Conservation (phyloP, 1,284 basidiomycete genomes). For the Amylostereum areolatum region DNA sequence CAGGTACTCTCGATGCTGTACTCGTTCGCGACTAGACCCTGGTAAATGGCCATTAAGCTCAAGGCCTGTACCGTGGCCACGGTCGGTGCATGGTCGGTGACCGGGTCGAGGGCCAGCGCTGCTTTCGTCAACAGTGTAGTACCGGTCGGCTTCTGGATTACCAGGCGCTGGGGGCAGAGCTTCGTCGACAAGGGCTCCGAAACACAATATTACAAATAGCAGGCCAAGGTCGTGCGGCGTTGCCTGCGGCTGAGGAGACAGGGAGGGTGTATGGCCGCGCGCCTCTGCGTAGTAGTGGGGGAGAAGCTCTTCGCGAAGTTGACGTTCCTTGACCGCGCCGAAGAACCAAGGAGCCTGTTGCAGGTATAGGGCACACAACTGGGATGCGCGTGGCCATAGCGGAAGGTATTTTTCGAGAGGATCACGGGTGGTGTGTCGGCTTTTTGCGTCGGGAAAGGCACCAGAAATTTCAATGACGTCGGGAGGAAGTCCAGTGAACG, state of each 20-base stretch:
- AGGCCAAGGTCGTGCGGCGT: conserved; percentile 15
- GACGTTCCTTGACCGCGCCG: conserved; percentile 54
- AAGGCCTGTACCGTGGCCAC: conserved; percentile 64
- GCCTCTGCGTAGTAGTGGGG: conserved; percentile 59
- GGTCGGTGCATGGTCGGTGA: conserved; percentile 59
- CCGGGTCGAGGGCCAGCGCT: conserved; percentile 56
- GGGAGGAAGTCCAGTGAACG: neutral
- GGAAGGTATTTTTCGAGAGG: conserved; percentile 48
- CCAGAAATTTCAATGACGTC: conserved; percentile 39
- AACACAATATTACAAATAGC: conserved; percentile 14
- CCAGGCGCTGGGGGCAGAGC: conserved; percentile 33
- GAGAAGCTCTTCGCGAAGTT: conserved; percentile 58
- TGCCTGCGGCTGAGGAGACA: neutral
- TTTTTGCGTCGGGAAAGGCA: conserved; percentile 45
- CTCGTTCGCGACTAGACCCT: conserved; percentile 33
- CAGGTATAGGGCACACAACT: conserved; percentile 57
- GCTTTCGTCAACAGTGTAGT: conserved; percentile 52
- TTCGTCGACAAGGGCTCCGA: conserved; percentile 12
- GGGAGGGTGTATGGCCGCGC: neutral
- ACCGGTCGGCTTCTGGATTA: conserved; percentile 45
- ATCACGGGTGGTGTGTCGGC: conserved; percentile 15
- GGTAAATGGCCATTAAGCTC: conserved; percentile 62
- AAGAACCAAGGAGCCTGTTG: conserved; percentile 75
- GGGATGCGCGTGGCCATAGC: conserved; percentile 45
- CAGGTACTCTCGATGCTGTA: conserved; percentile 53